Evolutionary conservation across 139 green algal species (phyloP).

Genomic region (Asterochloris sp.): DNA sequence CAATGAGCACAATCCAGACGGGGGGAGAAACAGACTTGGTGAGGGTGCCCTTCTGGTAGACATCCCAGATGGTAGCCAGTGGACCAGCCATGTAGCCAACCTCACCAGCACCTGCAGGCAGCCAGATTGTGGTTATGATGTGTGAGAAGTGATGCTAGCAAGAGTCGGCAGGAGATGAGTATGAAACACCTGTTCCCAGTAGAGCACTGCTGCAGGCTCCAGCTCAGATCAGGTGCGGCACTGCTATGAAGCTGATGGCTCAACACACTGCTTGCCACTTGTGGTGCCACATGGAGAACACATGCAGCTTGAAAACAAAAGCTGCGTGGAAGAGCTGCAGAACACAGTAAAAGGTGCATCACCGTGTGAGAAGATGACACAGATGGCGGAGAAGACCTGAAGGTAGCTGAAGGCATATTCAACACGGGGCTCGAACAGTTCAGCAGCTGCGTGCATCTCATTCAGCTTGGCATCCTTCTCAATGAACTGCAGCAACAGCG

Average conservation of each 20-base stretch:
- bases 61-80: conserved; percentile 45
- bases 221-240: no score
- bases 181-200: no score
- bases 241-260: no score
- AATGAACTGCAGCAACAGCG: not conserved
- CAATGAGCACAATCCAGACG: conserved; percentile 52
- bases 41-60: conserved; percentile 37
- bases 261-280: no score
- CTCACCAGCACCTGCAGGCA: conserved; percentile 21
- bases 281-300: no score
- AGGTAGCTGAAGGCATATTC: conserved; percentile 62
- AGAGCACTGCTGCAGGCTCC: no score
- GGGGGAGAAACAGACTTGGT: conserved; percentile 22
- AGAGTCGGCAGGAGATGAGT: no score
- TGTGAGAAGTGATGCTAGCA: no score
- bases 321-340: no score
- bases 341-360: no score
- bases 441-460: conserved; percentile 44
- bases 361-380: conserved; percentile 51
- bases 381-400: conserved; percentile 61
- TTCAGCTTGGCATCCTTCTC: conserved; percentile 40
- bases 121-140: no score
- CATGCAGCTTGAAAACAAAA: no score
- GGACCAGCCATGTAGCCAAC: conserved; percentile 50
- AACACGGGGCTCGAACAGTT: conserved; percentile 46